Percentiles rank a stretch among this genome's conserved stretches.
Conservation (phyloP, 805 yeast species). For the Metschnikowia colocasiae region DNA sequence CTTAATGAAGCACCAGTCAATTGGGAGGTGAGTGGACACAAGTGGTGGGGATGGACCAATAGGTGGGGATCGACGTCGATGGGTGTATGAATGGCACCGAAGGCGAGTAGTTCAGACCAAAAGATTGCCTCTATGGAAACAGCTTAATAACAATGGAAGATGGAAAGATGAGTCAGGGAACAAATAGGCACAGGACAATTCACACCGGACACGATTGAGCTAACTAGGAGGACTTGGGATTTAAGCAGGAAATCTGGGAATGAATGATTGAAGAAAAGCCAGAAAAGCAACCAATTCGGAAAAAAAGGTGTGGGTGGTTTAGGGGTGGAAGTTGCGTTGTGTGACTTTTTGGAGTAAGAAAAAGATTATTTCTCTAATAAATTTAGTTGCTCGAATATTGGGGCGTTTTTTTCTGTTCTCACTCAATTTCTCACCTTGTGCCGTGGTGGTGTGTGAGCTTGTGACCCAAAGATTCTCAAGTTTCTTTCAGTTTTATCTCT, state of each 20-base stretch:
- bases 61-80: neutral
- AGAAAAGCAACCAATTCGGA: neutral
- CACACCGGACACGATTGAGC: neutral
- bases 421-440: conserved; percentile 7
- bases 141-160: neutral
- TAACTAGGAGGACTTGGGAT: neutral
- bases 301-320: neutral
- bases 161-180: neutral
- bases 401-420: conserved; percentile 6
- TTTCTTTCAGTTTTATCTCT: neutral
- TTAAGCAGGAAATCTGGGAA: neutral
- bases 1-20: neutral
- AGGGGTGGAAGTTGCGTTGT: neutral
- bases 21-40: neutral
- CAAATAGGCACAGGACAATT: conserved; percentile 1
- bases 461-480: neutral
- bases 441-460: conserved; percentile 5
- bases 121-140: neutral
- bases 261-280: neutral
- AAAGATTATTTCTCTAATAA: neutral
- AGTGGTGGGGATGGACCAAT: neutral
- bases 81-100: neutral
- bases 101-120: neutral
- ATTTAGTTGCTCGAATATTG: conserved; percentile 5
- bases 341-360: neutral